These are phyloP conservation scores for Colletotrichum falcatum DNA, from an alignment of 2,329 filamentous ascomycete genomes.

Conservation along the genomic window DNA sequence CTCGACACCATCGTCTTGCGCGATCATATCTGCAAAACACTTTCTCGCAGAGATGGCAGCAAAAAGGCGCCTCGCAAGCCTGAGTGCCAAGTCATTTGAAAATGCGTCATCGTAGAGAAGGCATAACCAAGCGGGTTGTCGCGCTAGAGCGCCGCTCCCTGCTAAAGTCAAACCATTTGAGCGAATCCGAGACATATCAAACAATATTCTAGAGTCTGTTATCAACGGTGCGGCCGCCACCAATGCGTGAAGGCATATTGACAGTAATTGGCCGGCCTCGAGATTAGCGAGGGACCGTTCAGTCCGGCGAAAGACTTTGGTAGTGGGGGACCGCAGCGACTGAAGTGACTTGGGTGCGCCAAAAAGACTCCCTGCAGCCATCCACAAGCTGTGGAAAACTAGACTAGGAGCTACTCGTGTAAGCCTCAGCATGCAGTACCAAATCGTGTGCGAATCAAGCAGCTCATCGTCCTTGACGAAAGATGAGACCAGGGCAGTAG, in stretches of 20 bases:
- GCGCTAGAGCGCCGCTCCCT: constrained; percentile 58
- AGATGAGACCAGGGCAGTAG: constrained; percentile 65
- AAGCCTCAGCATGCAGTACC: constrained; percentile 72
- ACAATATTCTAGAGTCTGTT: constrained; percentile 60
- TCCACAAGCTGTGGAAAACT: constrained; percentile 75
- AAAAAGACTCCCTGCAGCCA: constrained; percentile 69
- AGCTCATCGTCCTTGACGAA: constrained; percentile 66
- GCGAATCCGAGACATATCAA: constrained; percentile 71
- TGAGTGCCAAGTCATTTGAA: constrained; percentile 69
- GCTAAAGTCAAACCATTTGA: constrained; percentile 65
- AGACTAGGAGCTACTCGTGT: constrained; percentile 67
- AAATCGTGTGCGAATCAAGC: constrained; percentile 71
- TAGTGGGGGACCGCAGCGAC: constrained; percentile 53
- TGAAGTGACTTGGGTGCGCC: constrained; percentile 62
- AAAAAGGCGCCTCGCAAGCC: constrained; percentile 69
- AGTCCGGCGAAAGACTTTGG: constrained; percentile 51
- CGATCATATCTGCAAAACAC: constrained; percentile 61
- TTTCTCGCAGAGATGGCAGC: constrained; percentile 66
- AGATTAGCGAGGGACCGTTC: constrained; percentile 56
- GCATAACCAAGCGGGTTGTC: constrained; percentile 63
- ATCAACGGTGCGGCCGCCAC: constrained; percentile 68
- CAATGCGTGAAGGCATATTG: constrained; percentile 72
- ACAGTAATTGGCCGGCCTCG: constrained; percentile 66
- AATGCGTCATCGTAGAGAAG: constrained; percentile 74
- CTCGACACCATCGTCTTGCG: constrained; percentile 52